Percentiles rank a stretch among this genome's conserved stretches.
Conservation (phyloP, 306 rosid species). For the Trifolium subterraneum region DNA sequence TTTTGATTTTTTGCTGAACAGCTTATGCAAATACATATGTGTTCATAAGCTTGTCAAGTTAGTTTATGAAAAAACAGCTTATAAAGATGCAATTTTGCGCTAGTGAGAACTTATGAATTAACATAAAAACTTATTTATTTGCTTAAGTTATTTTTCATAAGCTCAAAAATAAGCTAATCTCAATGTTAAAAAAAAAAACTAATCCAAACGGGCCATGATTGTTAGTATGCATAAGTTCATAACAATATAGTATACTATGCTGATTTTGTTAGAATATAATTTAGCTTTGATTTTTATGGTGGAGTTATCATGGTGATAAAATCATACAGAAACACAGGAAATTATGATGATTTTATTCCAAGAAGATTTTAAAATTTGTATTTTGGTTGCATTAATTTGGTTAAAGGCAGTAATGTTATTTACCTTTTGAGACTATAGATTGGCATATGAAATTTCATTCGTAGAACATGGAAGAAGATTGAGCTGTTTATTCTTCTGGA, state of each 20-base stretch:
- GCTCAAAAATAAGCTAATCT: too few relatives aligned
- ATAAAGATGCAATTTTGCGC: too few relatives aligned
- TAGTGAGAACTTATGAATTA: too few relatives aligned
- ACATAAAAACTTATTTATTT: too few relatives aligned
- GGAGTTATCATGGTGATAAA: conserved; percentile 4
- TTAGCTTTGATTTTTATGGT: not conserved
- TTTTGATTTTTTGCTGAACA: not conserved
- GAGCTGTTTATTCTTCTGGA: not conserved
- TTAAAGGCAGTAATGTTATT: not conserved
- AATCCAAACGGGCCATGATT: too few relatives aligned
- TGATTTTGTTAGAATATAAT: conserved; percentile 16
- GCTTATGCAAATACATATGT: too few relatives aligned
- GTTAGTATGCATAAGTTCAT: not conserved
- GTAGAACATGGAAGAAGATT: conserved; percentile 4
- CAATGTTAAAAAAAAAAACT: too few relatives aligned
- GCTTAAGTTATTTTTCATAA: too few relatives aligned
- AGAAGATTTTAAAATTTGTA: conserved; percentile 8
- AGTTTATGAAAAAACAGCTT: too few relatives aligned
- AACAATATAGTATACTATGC: not conserved
- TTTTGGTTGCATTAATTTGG: not conserved
- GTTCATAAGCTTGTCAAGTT: too few relatives aligned
- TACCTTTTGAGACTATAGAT: conserved; percentile 27
- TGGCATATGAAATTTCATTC: not conserved
- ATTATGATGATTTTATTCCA: not conserved
- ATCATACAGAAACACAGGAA: not conserved